Evolutionary conservation across 176 grass and related monocot genomes (phyloP), one percentile per base, ranked within the genome.

Genomic region (Calamus simplicifolius): DNA sequence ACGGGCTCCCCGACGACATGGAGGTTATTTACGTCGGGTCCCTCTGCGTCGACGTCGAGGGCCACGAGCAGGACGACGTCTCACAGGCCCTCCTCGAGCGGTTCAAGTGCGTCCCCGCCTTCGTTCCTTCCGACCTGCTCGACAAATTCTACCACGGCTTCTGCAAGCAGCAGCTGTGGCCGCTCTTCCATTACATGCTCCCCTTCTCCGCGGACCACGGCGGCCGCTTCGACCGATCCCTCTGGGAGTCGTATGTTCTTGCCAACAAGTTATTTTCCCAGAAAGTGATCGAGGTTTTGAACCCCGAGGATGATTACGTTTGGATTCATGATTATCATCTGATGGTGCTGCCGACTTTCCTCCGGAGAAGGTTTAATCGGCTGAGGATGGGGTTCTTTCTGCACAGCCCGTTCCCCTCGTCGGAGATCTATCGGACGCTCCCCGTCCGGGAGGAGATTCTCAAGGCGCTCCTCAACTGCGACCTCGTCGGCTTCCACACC

Each of bases 1-100:
- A 80, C 56, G 85, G 85, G 27, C 80, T 89, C 54, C 85, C 85
- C 13, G 80, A 79, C 1, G 85, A 88, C 63, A 88, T 88, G 85
- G 85, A 88, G 80, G 85, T 88, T 17, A 71, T 83, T 68, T 88
- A 82, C 79, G 75, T 88, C 49, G 85, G 85, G 62, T 88, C 85
- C 50, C 85, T 88, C 58, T 49, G 29, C 29, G 80, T 74, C 51
- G 76, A 88, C 72, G 85, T 88, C 19, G 76, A 73, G 16, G 0
- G 30, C 18, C 58, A 27, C 3, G 85, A 88, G 43, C 76, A 88
- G 68, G 80, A 88, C 59, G 80, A 80, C 43, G 85, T 88, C 62
- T 72, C 85, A 16, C 76, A 83, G 76, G 18, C 76, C 14, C 80
- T 88, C 5, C 85, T 88, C 80, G 80, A 83, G 1, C 19, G 80